Percentiles rank a stretch among this genome's conserved stretches.
Conservation (phyloP, 352 stramenopile species). For the Pythium pectinolyticum region DNA sequence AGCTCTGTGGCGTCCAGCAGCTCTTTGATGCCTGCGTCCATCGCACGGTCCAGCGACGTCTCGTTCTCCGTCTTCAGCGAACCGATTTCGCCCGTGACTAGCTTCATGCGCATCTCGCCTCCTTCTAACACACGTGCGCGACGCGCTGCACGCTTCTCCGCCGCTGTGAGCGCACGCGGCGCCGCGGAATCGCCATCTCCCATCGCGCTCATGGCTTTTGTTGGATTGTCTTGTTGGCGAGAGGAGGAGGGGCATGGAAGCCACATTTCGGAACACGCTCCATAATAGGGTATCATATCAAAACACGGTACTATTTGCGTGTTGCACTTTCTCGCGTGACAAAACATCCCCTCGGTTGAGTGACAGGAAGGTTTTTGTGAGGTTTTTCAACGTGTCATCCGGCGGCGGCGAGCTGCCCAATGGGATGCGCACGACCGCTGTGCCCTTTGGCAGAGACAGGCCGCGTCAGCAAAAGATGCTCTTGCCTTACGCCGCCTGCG, state of each 20-base stretch:
- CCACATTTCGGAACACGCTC: too few relatives aligned
- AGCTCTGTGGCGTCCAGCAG: conserved; percentile 28
- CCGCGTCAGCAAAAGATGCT: too few relatives aligned
- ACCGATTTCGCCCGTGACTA: conserved; percentile 63
- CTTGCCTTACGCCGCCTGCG: background rate
- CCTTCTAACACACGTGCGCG: conserved; percentile 64
- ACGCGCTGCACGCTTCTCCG: conserved; percentile 66
- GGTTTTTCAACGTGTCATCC: conserved; percentile 8
- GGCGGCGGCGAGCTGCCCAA: conserved; percentile 5
- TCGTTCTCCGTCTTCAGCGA: conserved; percentile 50
- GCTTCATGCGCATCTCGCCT: conserved; percentile 60
- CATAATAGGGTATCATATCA: background rate
- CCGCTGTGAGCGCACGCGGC: conserved; percentile 32
- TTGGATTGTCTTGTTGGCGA: background rate
- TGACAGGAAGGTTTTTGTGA: conserved; percentile 9
- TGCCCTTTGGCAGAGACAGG: background rate
- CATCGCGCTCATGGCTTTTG: conserved; percentile 1
- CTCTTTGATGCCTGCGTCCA: conserved; percentile 52
- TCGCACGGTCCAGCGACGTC: conserved; percentile 37
- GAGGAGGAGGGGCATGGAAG: too few relatives aligned
- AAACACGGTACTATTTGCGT: background rate
- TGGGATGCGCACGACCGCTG: background rate
- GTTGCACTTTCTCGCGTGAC: conserved; percentile 5
- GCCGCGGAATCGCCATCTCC: conserved; percentile 6
- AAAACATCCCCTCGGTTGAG: conserved; percentile 3